Conservation (phyloP, 768 basidiomycete species). For the Nidularia sp. region DNA sequence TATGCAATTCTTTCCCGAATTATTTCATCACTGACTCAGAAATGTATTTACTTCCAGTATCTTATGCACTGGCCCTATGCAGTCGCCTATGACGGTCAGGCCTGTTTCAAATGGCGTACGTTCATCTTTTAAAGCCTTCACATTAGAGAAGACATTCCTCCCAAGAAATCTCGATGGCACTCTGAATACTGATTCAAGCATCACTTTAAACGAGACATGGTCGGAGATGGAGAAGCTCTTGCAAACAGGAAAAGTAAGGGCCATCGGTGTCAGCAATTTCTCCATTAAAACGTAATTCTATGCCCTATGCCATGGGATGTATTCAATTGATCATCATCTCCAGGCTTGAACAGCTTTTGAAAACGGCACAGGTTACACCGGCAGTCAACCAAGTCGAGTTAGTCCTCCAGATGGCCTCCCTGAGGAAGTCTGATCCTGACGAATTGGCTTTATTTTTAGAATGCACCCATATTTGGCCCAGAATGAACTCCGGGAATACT, state of each 20-base stretch:
- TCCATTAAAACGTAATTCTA: slow-evolving; percentile 39
- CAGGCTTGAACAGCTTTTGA: slow-evolving; percentile 23
- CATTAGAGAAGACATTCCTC: neutral
- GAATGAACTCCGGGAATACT: slow-evolving; percentile 34
- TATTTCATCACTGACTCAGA: neutral
- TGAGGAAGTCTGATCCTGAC: neutral
- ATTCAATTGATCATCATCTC: neutral
- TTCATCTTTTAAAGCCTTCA: neutral
- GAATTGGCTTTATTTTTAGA: slow-evolving; percentile 11
- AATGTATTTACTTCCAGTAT: slow-evolving; percentile 19
- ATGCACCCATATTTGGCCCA: slow-evolving; percentile 40
- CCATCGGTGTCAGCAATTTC: slow-evolving; percentile 51
- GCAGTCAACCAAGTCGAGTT: slow-evolving; percentile 38
- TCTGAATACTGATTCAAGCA: slow-evolving; percentile 14
- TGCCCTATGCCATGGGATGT: neutral
- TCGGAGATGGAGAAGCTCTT: slow-evolving; percentile 37
- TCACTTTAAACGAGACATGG: slow-evolving; percentile 32
- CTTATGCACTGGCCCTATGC: slow-evolving; percentile 41
- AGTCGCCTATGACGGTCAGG: slow-evolving; percentile 17
- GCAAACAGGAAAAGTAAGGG: slow-evolving; percentile 31
- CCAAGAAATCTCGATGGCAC: neutral
- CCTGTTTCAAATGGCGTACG: neutral
- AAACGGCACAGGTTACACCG: slow-evolving; percentile 27
- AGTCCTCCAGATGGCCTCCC: neutral
- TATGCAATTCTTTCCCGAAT: neutral